phyloP scores from a whole-genome alignment of 495 filamentous ascomycete genomes.

The Hamigera avellanea region DNA sequence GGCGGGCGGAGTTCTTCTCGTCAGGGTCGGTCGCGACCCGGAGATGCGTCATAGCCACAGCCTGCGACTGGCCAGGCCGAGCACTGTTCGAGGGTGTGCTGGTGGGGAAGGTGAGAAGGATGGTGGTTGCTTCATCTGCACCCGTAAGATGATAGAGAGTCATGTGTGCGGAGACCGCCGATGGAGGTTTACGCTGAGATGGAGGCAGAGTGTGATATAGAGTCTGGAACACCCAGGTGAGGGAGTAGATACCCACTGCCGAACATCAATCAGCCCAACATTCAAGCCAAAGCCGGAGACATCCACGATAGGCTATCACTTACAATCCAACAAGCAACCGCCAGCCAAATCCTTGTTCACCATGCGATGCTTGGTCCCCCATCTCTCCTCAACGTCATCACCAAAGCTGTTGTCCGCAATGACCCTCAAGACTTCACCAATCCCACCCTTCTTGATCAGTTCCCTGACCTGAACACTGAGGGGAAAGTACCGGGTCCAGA shows the following conservation, averaged over 20 bases:
- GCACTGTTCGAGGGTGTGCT: conserved; percentile 35
- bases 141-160: conserved; percentile 69
- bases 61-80: conserved; percentile 39
- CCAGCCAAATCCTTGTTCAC: conserved; percentile 79
- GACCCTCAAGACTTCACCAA: conserved; percentile 70
- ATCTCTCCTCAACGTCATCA: conserved; percentile 39
- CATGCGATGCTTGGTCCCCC: conserved; percentile 59
- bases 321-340: conserved; percentile 67
- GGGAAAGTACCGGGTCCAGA: conserved; percentile 92
- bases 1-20: conserved; percentile 45
- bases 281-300: background rate
- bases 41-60: conserved; percentile 68
- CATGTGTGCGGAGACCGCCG: conserved; percentile 49
- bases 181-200: conserved; percentile 39
- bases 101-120: conserved; percentile 67
- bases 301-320: conserved; percentile 7
- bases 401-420: conserved; percentile 56
- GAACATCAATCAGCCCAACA: conserved; percentile 1
- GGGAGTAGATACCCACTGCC: conserved; percentile 70
- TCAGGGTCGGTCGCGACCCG: conserved; percentile 58
- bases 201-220: conserved; percentile 68
- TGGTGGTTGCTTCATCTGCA: conserved; percentile 70
- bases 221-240: conserved; percentile 91
- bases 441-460: conserved; percentile 51
- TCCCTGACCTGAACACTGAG: conserved; percentile 64